phyloP scores from a whole-genome alignment of 257 asterid genomes.

The Knoxia roxburghii region DNA sequence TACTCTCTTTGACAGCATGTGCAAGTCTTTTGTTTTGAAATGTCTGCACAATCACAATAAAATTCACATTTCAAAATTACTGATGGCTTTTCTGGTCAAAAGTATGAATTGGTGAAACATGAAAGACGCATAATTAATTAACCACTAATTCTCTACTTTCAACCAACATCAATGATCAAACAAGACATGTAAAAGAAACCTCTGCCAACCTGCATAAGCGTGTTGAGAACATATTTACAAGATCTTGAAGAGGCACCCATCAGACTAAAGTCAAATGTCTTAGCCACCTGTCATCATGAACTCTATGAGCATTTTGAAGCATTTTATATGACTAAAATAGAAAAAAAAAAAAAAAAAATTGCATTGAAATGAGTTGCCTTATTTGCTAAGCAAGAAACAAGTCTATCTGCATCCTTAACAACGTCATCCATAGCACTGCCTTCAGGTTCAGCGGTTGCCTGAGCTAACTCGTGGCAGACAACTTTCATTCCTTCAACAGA shows the following conservation, averaged over 20 bases:
- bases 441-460: slow-evolving; percentile 85
- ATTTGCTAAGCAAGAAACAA: slow-evolving; percentile 93
- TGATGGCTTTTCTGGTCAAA: background rate
- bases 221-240: slow-evolving; percentile 96
- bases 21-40: slow-evolving; percentile 90
- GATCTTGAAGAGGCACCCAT: slow-evolving; percentile 96
- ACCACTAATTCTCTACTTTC: background rate
- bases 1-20: slow-evolving; percentile 82
- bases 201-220: slow-evolving; percentile 83
- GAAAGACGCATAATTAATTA: background rate
- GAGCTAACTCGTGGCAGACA: slow-evolving; percentile 88
- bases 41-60: slow-evolving; percentile 46
- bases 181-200: background rate
- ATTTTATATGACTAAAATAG: background rate
- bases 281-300: slow-evolving; percentile 65
- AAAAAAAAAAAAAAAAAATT: background rate
- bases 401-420: slow-evolving; percentile 90
- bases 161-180: slow-evolving; percentile 5
- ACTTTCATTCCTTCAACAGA: slow-evolving; percentile 99
- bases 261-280: slow-evolving; percentile 90
- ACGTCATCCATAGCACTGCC: slow-evolving; percentile 71
- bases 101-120: background rate
- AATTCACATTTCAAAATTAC: background rate
- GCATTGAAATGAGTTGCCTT: slow-evolving; percentile 44
- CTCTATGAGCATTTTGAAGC: slow-evolving; percentile 17